A percentile compares a stretch with the other conserved stretches of the same genome.
Evolutionary conservation across 176 grass and related monocot species (phyloP).

Genomic region (Paspalum vaginatum): DNA sequence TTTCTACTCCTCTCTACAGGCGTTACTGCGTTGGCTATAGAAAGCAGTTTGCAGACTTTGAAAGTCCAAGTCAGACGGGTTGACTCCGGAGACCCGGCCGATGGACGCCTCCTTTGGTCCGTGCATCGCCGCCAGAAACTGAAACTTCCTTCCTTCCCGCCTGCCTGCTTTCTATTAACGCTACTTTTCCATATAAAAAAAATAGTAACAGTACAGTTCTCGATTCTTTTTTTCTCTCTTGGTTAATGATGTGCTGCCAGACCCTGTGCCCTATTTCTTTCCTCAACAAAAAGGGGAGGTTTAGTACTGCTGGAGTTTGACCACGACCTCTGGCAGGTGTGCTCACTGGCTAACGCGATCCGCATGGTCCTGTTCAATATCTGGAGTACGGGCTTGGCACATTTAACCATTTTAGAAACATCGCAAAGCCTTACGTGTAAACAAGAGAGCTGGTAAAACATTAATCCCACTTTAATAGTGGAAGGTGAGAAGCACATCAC

Average conservation of each 20-base stretch:
- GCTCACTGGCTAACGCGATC: neutral
- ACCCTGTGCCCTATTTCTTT: neutral
- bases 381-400: no score
- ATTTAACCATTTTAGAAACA: no score
- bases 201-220: no score
- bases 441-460: no score
- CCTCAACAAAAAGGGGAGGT: neutral
- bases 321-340: neutral
- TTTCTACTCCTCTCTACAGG: neutral
- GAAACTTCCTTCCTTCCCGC: neutral
- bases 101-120: constrained; percentile 19
- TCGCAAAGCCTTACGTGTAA: no score
- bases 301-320: neutral
- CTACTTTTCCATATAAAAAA: neutral
- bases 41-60: constrained; percentile 22
- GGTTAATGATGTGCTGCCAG: neutral
- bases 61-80: constrained; percentile 33
- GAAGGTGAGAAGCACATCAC: no score
- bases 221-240: neutral
- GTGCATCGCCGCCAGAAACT: constrained; percentile 30
- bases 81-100: neutral
- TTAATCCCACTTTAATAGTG: no score
- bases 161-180: neutral
- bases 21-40: neutral
- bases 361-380: no score